Evolutionary conservation across 495 filamentous ascomycete species (phyloP).

Genomic region (Cercophora scortea): DNA sequence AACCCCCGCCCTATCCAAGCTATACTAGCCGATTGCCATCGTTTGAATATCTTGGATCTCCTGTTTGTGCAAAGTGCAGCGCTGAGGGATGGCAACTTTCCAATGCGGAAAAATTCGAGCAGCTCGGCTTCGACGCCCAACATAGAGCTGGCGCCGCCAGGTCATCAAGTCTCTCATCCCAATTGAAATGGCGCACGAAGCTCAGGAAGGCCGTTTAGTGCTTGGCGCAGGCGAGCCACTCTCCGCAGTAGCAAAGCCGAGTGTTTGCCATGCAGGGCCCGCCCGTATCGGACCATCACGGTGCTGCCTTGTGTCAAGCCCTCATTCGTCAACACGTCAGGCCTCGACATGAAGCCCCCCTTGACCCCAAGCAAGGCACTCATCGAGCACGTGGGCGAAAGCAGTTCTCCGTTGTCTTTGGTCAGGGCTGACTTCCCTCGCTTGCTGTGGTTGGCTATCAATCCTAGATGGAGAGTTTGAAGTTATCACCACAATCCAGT

Average conservation of each 20-base stretch:
- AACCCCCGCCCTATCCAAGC: no score
- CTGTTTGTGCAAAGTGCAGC: no score
- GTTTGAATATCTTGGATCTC: no score
- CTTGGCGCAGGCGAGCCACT: constrained; percentile 12
- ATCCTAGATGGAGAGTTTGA: constrained; percentile 5
- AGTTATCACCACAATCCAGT: neutral
- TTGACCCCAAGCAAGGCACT: constrained; percentile 1
- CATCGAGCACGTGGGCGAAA: constrained; percentile 8
- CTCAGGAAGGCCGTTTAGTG: constrained; percentile 3
- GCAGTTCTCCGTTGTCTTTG: constrained; percentile 3
- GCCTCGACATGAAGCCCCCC: constrained; percentile 12
- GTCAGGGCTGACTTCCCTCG: constrained; percentile 1
- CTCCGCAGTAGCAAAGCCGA: constrained; percentile 8
- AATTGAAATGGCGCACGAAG: constrained; percentile 7
- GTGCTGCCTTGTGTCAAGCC: constrained; percentile 27
- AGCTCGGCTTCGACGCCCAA: constrained; percentile 5
- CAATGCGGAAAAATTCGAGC: neutral
- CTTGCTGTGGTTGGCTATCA: constrained; percentile 3
- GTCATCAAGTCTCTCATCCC: constrained; percentile 1
- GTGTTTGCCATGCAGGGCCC: constrained; percentile 15
- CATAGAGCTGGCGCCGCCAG: constrained; percentile 2
- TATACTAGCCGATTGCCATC: no score
- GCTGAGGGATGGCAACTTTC: neutral
- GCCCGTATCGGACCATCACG: constrained; percentile 13
- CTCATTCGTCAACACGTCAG: constrained; percentile 19